Percentiles rank a stretch among this genome's conserved stretches.
Conservation (phyloP, 805 yeast species). For the Saccharomycopsis lassenensis region DNA sequence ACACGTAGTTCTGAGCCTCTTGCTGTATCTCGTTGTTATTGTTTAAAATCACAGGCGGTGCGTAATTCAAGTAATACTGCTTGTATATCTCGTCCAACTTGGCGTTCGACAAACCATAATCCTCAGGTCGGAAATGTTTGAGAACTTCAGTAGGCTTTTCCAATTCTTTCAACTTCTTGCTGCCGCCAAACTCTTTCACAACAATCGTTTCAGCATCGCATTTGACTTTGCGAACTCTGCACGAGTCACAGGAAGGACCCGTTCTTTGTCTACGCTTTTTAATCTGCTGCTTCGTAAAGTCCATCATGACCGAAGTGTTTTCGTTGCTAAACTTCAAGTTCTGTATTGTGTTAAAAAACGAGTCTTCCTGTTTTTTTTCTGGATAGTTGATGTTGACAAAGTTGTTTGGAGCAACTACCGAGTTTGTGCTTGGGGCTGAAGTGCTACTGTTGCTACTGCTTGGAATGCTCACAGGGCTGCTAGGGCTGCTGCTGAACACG, state of each 20-base stretch:
- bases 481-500: too few relatives aligned
- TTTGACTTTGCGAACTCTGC: conserved; percentile 58
- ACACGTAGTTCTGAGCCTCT: conserved; percentile 1
- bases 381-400: too few relatives aligned
- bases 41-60: not conserved
- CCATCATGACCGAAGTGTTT: not conserved
- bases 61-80: conserved; percentile 1
- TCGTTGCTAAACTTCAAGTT: conserved; percentile 1
- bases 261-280: conserved; percentile 41
- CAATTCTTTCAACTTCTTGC: not conserved
- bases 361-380: too few relatives aligned
- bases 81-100: conserved; percentile 6
- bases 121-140: conserved; percentile 8
- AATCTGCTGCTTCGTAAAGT: conserved; percentile 16
- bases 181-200: conserved; percentile 13
- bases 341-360: too few relatives aligned
- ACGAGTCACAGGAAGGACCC: conserved; percentile 68
- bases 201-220: conserved; percentile 49
- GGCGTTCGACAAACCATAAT: conserved; percentile 5
- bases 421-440: not conserved
- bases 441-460: not conserved
- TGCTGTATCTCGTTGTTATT: not conserved
- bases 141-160: conserved; percentile 1
- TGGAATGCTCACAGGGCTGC: too few relatives aligned
- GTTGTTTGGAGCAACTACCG: too few relatives aligned